Conservation (phyloP, 2,329 filamentous ascomycete genomes). For the Fusarium mundagurra region DNA sequence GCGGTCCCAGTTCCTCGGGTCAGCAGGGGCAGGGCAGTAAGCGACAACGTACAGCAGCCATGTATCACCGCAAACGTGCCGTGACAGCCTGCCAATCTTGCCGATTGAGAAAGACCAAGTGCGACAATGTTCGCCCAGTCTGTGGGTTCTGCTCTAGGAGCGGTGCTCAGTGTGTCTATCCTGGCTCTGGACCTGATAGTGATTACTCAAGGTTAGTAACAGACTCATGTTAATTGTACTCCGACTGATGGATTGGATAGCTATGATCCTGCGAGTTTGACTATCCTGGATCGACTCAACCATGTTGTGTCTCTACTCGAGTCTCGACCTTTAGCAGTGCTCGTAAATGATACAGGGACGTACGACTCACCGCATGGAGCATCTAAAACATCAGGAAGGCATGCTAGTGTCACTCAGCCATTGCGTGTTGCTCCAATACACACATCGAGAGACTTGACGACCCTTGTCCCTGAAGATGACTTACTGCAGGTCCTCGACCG, state of each 20-base stretch:
- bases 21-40: neutral
- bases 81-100: constrained; percentile 20
- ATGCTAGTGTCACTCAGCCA: rapidly evolving
- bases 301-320: neutral
- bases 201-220: neutral
- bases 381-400: rapidly evolving
- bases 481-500: neutral
- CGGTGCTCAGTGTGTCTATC: neutral
- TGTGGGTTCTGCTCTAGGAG: neutral
- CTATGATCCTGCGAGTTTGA: neutral
- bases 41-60: neutral
- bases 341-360: neutral
- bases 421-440: neutral
- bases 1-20: neutral
- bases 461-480: neutral
- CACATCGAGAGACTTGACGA: neutral
- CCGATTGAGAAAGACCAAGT: constrained; percentile 12
- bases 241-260: neutral
- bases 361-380: rapidly evolving
- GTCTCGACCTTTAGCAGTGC: neutral
- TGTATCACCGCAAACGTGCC: constrained; percentile 2
- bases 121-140: constrained; percentile 17
- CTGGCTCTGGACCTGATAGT: neutral
- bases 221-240: rapidly evolving
- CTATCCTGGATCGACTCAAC: neutral